Evolutionary conservation across 805 yeast genomes (phyloP).

Genomic region (Candida mattraensis): DNA sequence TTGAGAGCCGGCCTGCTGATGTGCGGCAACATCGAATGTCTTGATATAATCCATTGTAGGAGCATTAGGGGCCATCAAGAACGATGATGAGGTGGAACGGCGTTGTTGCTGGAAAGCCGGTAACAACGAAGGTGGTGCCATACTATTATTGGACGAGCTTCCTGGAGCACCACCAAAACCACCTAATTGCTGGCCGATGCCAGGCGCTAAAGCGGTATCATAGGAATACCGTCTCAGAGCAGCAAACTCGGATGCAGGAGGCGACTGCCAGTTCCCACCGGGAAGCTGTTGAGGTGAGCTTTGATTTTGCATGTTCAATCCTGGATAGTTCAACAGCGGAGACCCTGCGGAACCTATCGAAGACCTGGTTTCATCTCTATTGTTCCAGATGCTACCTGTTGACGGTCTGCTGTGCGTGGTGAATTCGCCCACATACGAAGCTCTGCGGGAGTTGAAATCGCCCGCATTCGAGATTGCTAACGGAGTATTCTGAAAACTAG

Average conservation of each 20-base stretch:
- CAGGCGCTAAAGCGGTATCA: slow-evolving; percentile 19
- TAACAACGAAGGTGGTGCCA: slow-evolving; percentile 4
- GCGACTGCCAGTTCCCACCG: slow-evolving; percentile 22
- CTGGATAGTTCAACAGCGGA: slow-evolving; percentile 21
- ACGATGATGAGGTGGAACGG: slow-evolving; percentile 14
- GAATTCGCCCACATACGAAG: slow-evolving; percentile 25
- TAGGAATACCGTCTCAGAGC: slow-evolving; percentile 28
- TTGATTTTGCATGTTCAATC: slow-evolving; percentile 7
- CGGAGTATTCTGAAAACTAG: slow-evolving; percentile 6
- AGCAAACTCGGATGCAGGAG: slow-evolving; percentile 25
- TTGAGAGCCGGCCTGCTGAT: slow-evolving; percentile 14
- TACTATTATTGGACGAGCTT: slow-evolving; percentile 1
- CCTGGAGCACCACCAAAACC: slow-evolving; percentile 2
- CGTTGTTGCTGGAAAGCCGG: slow-evolving; percentile 16
- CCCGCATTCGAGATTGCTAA: too few relatives aligned
- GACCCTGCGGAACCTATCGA: slow-evolving; percentile 28
- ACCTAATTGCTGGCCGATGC: slow-evolving; percentile 4
- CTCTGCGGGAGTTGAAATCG: slow-evolving; percentile 19
- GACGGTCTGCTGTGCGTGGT: slow-evolving; percentile 20
- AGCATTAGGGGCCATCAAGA: slow-evolving; percentile 15
- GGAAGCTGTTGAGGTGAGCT: slow-evolving; percentile 19
- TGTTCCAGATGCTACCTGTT: slow-evolving; percentile 20
- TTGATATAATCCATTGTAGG: slow-evolving; percentile 25
- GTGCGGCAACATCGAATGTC: slow-evolving; percentile 22
- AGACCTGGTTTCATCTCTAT: slow-evolving; percentile 20